These are phyloP conservation scores for Phytophthora pseudosyringae DNA, from an alignment of 352 stramenopile species.

Conservation along the genomic window DNA sequence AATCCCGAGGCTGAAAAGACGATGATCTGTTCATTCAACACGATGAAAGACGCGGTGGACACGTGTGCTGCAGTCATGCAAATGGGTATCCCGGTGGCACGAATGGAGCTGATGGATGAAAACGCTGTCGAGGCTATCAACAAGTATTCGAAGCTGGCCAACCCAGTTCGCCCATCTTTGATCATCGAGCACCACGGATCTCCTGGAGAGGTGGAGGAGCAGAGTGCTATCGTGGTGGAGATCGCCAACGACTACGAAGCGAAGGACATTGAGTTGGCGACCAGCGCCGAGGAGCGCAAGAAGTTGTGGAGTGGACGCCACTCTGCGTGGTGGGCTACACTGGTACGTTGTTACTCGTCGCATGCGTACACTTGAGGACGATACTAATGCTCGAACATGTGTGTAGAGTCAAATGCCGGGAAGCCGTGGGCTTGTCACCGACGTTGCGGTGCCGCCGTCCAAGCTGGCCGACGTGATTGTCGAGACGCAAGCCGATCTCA, in stretches of 20 bases:
- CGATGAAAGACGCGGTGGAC: constrained; percentile 84
- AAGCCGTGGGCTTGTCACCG: constrained; percentile 88
- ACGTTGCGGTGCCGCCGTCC: constrained; percentile 96
- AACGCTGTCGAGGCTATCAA: constrained; percentile 75
- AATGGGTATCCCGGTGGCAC: constrained; percentile 86
- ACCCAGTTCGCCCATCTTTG: constrained; percentile 85
- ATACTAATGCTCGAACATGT: not conserved
- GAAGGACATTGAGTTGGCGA: constrained; percentile 77
- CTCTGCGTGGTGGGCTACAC: constrained; percentile 81
- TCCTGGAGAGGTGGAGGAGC: constrained; percentile 78
- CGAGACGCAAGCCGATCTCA: constrained; percentile 91
- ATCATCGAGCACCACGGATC: constrained; percentile 95
- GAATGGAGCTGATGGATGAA: constrained; percentile 89
- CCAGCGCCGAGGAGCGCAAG: constrained; percentile 70
- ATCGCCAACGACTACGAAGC: constrained; percentile 87
- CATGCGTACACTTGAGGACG: not conserved
- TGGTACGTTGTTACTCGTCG: constrained; percentile 44
- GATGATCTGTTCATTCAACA: constrained; percentile 93
- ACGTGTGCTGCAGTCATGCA: constrained; percentile 82
- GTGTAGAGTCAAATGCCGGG: constrained; percentile 74
- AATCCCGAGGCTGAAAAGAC: constrained; percentile 89
- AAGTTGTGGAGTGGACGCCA: constrained; percentile 83
- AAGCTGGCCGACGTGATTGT: constrained; percentile 93
- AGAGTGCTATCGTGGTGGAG: constrained; percentile 82
- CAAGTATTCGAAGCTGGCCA: constrained; percentile 81